Conservation (phyloP, 306 rosid genomes). For the Quercus mongolica region DNA sequence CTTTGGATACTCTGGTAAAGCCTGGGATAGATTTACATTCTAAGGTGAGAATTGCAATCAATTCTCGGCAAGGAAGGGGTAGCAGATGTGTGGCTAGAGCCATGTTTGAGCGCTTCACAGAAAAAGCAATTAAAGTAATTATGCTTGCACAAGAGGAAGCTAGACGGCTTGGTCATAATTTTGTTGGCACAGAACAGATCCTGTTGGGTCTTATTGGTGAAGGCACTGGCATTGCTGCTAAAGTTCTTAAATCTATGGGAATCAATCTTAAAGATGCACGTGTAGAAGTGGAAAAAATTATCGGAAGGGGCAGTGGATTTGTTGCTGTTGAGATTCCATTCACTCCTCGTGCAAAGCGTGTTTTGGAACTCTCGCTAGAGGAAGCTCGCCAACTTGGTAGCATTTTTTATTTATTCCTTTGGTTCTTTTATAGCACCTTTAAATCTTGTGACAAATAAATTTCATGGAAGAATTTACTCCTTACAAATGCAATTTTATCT, state of each 20-base stretch:
- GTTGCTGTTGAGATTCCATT: constrained; percentile 98
- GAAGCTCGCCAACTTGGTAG: constrained; percentile 99
- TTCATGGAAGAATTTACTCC: no score
- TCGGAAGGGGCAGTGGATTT: constrained; percentile 99
- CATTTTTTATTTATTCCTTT: background rate
- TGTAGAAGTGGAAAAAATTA: constrained; percentile 97
- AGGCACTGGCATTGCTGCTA: constrained; percentile 98
- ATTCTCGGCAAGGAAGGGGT: constrained; percentile 52
- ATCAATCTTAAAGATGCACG: constrained; percentile 96
- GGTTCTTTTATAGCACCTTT: background rate
- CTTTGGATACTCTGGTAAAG: constrained; percentile 54
- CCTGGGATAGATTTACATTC: constrained; percentile 59
- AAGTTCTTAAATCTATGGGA: constrained; percentile 97
- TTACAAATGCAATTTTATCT: background rate
- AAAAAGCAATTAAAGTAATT: constrained; percentile 93
- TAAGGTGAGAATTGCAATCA: constrained; percentile 43
- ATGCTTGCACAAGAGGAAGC: constrained; percentile 99
- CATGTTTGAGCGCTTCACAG: constrained; percentile 98
- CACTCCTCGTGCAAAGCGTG: constrained; percentile 99
- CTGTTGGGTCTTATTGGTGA: constrained; percentile 98
- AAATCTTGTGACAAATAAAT: background rate
- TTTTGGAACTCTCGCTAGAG: constrained; percentile 91
- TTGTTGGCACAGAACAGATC: constrained; percentile 98
- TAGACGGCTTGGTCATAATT: constrained; percentile 96
- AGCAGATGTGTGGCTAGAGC: constrained; percentile 72